A percentile compares a stretch with the other conserved stretches of the same genome.
phyloP scores from a whole-genome alignment of 805 yeast genomes.

The Starmerella etchellsii region DNA sequence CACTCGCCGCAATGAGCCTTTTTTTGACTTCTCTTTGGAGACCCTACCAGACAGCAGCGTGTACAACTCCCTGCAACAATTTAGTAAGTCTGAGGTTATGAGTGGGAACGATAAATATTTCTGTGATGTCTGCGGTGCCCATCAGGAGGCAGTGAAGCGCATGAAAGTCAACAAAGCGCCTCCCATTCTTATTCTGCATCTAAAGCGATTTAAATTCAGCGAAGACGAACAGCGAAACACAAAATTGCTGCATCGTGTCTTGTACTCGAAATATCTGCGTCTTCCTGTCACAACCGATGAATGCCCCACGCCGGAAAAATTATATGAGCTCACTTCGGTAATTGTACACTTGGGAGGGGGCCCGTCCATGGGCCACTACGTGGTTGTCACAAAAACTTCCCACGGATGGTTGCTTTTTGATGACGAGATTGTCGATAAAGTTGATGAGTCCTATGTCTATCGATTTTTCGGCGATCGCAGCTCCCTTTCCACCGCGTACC shows the following conservation, averaged over 20 bases:
- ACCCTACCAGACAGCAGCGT: slow-evolving; percentile 62
- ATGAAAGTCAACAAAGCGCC: slow-evolving; percentile 73
- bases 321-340: slow-evolving; percentile 72
- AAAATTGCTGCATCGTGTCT: slow-evolving; percentile 73
- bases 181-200: slow-evolving; percentile 63
- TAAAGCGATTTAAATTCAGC: slow-evolving; percentile 84
- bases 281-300: slow-evolving; percentile 53
- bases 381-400: slow-evolving; percentile 65
- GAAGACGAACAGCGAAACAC: slow-evolving; percentile 71
- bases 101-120: slow-evolving; percentile 81
- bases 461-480: slow-evolving; percentile 80
- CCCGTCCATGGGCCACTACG: slow-evolving; percentile 95
- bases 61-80: slow-evolving; percentile 66
- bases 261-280: slow-evolving; percentile 61
- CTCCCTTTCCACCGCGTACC: slow-evolving; percentile 83
- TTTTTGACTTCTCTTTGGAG: slow-evolving; percentile 77
- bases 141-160: slow-evolving; percentile 88
- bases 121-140: slow-evolving; percentile 78
- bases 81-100: slow-evolving; percentile 73
- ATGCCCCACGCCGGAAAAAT: slow-evolving; percentile 38
- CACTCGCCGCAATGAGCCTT: slow-evolving; percentile 71
- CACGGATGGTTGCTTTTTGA: slow-evolving; percentile 88
- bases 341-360: slow-evolving; percentile 96
- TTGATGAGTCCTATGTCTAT: slow-evolving; percentile 69
- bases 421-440: slow-evolving; percentile 86